Conservation (phyloP, 495 filamentous ascomycete species). For the Arthonia radiata region DNA sequence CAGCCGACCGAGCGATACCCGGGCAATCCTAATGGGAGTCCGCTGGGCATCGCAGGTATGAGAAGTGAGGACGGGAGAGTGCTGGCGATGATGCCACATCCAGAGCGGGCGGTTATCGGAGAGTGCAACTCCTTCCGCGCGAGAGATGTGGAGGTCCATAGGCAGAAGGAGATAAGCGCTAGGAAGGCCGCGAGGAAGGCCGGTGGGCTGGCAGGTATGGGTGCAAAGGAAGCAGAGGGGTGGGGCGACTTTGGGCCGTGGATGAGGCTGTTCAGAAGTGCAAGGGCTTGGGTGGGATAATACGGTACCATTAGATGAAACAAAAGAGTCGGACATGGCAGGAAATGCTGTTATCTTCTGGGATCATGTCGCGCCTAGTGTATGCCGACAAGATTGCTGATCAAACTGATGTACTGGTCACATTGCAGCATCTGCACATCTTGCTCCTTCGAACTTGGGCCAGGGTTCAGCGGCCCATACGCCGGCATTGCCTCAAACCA, state of each 20-base stretch:
- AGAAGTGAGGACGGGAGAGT: slow-evolving; percentile 62
- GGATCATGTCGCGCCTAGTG: no score
- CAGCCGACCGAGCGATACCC: slow-evolving; percentile 63
- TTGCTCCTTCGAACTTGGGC: no score
- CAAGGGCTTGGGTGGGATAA: slow-evolving; percentile 9
- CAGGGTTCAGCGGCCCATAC: no score
- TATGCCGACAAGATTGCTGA: no score
- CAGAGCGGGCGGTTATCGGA: no score
- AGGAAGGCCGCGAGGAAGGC: slow-evolving; percentile 57
- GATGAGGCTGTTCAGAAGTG: slow-evolving; percentile 25
- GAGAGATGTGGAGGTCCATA: neutral
- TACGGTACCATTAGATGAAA: no score
- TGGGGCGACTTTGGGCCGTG: slow-evolving; percentile 82
- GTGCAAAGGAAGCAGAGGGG: slow-evolving; percentile 30
- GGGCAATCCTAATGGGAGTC: slow-evolving; percentile 81
- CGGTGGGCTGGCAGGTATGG: slow-evolving; percentile 56
- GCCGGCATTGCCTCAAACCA: no score
- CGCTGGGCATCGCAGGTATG: slow-evolving; percentile 64
- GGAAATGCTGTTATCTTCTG: no score
- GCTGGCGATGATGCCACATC: slow-evolving; percentile 88
- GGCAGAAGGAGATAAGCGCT: neutral
- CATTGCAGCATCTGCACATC: no score
- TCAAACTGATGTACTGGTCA: no score
- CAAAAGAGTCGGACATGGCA: no score
- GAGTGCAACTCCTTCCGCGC: neutral